These are phyloP conservation scores for Monascus ruber DNA, from an alignment of 2,329 filamentous ascomycete species.

Conservation along the genomic window DNA sequence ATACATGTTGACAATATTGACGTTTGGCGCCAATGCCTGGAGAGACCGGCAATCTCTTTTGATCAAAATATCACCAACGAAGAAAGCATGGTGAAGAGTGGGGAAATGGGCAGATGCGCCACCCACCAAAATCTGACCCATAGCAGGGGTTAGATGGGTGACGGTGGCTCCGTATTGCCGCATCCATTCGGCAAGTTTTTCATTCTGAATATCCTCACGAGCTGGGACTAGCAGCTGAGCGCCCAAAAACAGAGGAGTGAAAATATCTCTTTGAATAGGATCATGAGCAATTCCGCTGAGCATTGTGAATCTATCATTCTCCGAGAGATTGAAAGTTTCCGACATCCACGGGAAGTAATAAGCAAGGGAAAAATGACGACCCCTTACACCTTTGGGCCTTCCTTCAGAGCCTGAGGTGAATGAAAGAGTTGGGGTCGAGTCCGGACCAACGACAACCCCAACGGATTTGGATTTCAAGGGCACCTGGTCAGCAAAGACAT, in stretches of 20 bases:
- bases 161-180: slow-evolving; percentile 60
- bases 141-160: slow-evolving; percentile 85
- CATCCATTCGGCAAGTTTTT: slow-evolving; percentile 84
- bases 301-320: slow-evolving; percentile 67
- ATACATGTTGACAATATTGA: slow-evolving; percentile 73
- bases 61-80: slow-evolving; percentile 82
- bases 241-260: slow-evolving; percentile 80
- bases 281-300: slow-evolving; percentile 68
- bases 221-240: slow-evolving; percentile 68
- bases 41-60: slow-evolving; percentile 69
- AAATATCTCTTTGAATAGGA: slow-evolving; percentile 58
- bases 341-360: slow-evolving; percentile 95
- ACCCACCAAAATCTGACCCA: slow-evolving; percentile 90
- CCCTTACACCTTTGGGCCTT: slow-evolving; percentile 73
- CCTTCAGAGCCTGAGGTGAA: slow-evolving; percentile 68
- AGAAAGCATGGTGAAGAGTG: slow-evolving; percentile 67
- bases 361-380: slow-evolving; percentile 73
- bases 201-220: slow-evolving; percentile 74
- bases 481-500: slow-evolving; percentile 51
- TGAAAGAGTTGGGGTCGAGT: slow-evolving; percentile 64
- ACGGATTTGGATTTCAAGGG: slow-evolving; percentile 47
- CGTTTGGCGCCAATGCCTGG: slow-evolving; percentile 64
- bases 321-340: slow-evolving; percentile 61
- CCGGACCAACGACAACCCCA: slow-evolving; percentile 71
- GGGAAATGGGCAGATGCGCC: slow-evolving; percentile 69